Base-by-base conservation (phyloP, 2,329 filamentous ascomycete species). In the Aspergillus sp. region DNA sequence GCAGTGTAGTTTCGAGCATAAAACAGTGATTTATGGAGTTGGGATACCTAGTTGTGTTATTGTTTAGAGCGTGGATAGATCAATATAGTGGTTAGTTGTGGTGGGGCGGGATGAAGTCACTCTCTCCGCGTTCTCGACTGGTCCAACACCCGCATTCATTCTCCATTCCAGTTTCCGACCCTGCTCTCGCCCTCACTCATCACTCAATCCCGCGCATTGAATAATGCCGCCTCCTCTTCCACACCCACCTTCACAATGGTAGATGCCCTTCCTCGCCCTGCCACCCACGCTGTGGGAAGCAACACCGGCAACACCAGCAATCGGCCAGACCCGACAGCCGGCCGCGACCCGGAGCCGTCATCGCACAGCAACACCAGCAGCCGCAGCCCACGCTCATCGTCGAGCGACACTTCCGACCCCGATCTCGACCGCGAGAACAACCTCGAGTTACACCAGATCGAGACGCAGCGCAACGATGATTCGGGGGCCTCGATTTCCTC, bases 401-500 rank as follows among this genome's bases (percentile, higher is more conserved):
- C 62, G 27, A 24, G 41, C 42, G 39, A 54, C 20, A 33, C 27
- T 3, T 30, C 27, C 27, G 27, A 50, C 22, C 44, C 27, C 34
- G 49, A 62, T 12, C 45, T 47, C 12, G 55, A 57, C 22, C 53
- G 54, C 6, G 67, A 72, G 8, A 30, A 30, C 44, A 62, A 61
- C 2, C 54, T 72, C 9, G 70, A 73, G 54, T 63, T 74, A 6
- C 67, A 67, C 12, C 54, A 68, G 15, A 71, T 74, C 15, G 66
- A 68, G 45, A 73, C 71, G 2, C 67, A 61, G 20, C 66, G 69
- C 19, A 50, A 67, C 39, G 64, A 68, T 8, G 62, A 64, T n/a
- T 67, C 68, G 0, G 54, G 56, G 1, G 61, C 58, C 0, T 75
- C 73, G 1, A 62, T 70, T 9, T 75, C 73, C 0, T 74, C 73